A percentile compares a stretch with the other conserved stretches of the same genome.
These are phyloP conservation scores for Rhizophagus sp. DNA, from an alignment of 192 early-diverging fungal genomes.

Conservation along the genomic window DNA sequence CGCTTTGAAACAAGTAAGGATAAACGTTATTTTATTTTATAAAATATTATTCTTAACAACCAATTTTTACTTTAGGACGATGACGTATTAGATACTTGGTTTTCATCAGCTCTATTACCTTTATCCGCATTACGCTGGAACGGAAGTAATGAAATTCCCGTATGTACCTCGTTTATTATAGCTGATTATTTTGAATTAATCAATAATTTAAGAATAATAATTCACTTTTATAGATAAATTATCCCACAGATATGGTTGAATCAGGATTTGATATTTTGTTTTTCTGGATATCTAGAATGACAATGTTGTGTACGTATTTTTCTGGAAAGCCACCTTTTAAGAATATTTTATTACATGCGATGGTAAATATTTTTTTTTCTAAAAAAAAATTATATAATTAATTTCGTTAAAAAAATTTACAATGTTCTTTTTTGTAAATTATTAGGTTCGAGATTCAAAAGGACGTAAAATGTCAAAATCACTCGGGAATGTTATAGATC, in stretches of 20 bases:
- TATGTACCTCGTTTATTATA: constrained; percentile 14
- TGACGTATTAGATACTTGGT: constrained; percentile 99
- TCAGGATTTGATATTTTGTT: constrained; percentile 97
- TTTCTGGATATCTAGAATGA: constrained; percentile 99
- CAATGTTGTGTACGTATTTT: constrained; percentile 90
- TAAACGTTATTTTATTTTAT: constrained; percentile 33
- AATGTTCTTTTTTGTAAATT: not conserved
- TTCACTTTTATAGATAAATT: constrained; percentile 56
- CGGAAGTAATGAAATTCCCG: constrained; percentile 34
- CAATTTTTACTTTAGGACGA: constrained; percentile 63
- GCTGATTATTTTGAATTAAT: not conserved
- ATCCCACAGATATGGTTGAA: constrained; percentile 84
- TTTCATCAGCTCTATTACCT: constrained; percentile 92
- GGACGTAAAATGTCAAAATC: constrained; percentile 90
- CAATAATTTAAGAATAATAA: constrained; percentile 19
- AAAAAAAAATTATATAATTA: constrained; percentile 22
- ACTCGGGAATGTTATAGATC: constrained; percentile 90
- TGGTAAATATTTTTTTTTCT: constrained; percentile 64
- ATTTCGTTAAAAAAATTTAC: constrained; percentile 2
- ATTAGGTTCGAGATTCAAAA: constrained; percentile 71
- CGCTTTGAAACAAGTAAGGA: constrained; percentile 33
- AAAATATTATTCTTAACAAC: not conserved
- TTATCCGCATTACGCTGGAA: constrained; percentile 67
- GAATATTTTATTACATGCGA: constrained; percentile 88
- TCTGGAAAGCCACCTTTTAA: constrained; percentile 82